Evolutionary conservation across 2,329 filamentous ascomycete genomes (phyloP), one percentile per base, ranked within the genome.

Genomic region (Phialocephala subalpina): DNA sequence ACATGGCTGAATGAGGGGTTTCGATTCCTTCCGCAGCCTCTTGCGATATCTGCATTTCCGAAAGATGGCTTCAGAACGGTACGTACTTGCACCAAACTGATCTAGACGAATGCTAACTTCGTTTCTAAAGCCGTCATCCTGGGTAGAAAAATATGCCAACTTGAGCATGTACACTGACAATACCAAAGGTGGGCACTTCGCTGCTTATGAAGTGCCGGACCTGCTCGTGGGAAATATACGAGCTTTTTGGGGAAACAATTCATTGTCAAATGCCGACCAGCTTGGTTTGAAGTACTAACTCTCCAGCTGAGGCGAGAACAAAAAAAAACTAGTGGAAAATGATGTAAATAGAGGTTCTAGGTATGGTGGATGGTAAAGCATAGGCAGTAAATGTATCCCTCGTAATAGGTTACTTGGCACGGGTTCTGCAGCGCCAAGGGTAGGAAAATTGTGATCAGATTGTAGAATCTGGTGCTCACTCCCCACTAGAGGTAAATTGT

Each of bases 21-120:
- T 14, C 62, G 55, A 38, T 64, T 52, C 45, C 55, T 64, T n/a
- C 14, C 40, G 5, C 62, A 64, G 42, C 62, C 62, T 4, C 29
- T 64, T 11, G 62, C 56, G 12, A 60, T 67, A 25, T 64, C 61
- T 20, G 42, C 36, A 52, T 64, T 61, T 22, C 18, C 47, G 5
- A 25, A 38, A 53, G 60, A 63, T 59, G 27, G 49, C 16, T 60
- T 25, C 27, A 29, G n/a, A 42, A 59, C 35, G 9, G 57, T 60
- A 8, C 33, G 49, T 56, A 6, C 18, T 33, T 33, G 29, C 38
- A 14, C 12, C 12, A 42, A 42, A 42, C 12, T n/a, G 35, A n/a
- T 9, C 4, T 9, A 42, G 38, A 42, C 12, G 12, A 42, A 16
- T n/a, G 12, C 38, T 42, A 42, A 42, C 12, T 3, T 42, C 3